Evolutionary conservation across 1,139 yeast species (phyloP).

Genomic region (Blastobotrys buckinghamii): DNA sequence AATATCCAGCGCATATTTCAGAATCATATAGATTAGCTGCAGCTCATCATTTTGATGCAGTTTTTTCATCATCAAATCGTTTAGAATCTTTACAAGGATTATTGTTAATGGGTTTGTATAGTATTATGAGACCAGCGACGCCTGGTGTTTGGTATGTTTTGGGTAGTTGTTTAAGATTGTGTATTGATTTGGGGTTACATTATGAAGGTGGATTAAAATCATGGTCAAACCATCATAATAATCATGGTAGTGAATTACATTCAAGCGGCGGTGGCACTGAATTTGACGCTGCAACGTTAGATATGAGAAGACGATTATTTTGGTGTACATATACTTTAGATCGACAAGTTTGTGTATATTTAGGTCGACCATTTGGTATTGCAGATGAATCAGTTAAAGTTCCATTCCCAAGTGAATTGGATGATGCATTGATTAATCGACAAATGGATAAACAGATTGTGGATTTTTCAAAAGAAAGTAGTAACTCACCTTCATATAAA

Average conservation of each 20-base stretch:
- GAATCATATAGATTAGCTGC: slow-evolving; percentile 75
- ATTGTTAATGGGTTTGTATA: slow-evolving; percentile 59
- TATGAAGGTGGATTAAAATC: slow-evolving; percentile 41
- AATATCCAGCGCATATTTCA: slow-evolving; percentile 60
- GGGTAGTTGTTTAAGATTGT: slow-evolving; percentile 72
- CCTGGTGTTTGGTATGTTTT: slow-evolving; percentile 93
- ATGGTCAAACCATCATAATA: slow-evolving; percentile 20
- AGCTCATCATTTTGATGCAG: slow-evolving; percentile 50
- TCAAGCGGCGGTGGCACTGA: slow-evolving; percentile 8
- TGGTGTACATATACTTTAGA: slow-evolving; percentile 90
- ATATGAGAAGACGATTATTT: slow-evolving; percentile 69
- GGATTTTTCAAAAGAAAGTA: slow-evolving; percentile 22
- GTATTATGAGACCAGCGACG: slow-evolving; percentile 46
- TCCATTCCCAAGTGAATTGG: slow-evolving; percentile 65
- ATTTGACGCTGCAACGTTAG: slow-evolving; percentile 51
- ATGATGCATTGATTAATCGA: slow-evolving; percentile 56
- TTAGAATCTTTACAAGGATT: slow-evolving; percentile 71
- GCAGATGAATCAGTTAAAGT: slow-evolving; percentile 62
- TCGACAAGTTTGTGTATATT: slow-evolving; percentile 66
- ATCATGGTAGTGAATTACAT: slow-evolving; percentile 8
- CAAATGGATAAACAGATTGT: slow-evolving; percentile 25
- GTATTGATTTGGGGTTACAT: slow-evolving; percentile 81
- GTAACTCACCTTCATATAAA: slow-evolving; percentile 53
- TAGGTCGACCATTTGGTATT: slow-evolving; percentile 69
- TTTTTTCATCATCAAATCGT: slow-evolving; percentile 53